Base-by-base conservation (phyloP, 2,329 filamentous ascomycete species). In the Monosporascus sp. region DNA sequence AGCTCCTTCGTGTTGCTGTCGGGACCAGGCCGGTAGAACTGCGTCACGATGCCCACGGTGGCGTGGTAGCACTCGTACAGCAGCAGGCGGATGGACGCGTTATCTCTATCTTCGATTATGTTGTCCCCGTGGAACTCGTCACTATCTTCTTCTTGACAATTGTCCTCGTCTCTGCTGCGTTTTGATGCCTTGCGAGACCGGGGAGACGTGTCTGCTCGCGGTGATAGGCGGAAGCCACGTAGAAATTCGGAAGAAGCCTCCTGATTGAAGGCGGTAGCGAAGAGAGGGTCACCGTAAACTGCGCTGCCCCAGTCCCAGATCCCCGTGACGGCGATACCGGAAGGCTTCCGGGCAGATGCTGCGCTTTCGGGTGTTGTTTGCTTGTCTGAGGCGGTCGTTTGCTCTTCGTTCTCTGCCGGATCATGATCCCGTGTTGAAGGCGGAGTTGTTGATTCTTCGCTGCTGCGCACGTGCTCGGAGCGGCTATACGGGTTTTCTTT, bases 51-150 rank as follows among this genome's bases (percentile, higher is more conserved):
- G 40, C 70, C 66, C 5, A 76, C 73, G 1, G 78, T 70, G 3
- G 79, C 75, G 57, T 84, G 79, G 62, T 82, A 85, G 60, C 78
- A 81, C 56, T 78, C 74, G 66, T 85, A 86, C 3, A 86, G 65
- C 2, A 85, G 65, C 7, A 82, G 60, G 11, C 81, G 74, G 2
- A 74, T 66, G n/a, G 68, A 60, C 0, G 72, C 73, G 53, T 74
- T 73, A n/a, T 70, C 67, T 20, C 63, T 61, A 54, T 77, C 75
- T 45, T 79, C 74, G 45, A 80, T 67, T 2, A 75, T 56, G 18
- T 65, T 60, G 22, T 44, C 45, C 15, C 58, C 49, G 17, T 50
- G 20, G 45, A 53, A 37, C 43, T 64, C 44, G 57, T 53, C 47
- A 7, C 40, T 20, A 20, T 43, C 40, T 22, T 43, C 40, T 20